Percentiles rank a stretch among this genome's conserved stretches.
phyloP scores from a whole-genome alignment of 371 early-diverging fungal genomes.

The Coemansia sp. region DNA sequence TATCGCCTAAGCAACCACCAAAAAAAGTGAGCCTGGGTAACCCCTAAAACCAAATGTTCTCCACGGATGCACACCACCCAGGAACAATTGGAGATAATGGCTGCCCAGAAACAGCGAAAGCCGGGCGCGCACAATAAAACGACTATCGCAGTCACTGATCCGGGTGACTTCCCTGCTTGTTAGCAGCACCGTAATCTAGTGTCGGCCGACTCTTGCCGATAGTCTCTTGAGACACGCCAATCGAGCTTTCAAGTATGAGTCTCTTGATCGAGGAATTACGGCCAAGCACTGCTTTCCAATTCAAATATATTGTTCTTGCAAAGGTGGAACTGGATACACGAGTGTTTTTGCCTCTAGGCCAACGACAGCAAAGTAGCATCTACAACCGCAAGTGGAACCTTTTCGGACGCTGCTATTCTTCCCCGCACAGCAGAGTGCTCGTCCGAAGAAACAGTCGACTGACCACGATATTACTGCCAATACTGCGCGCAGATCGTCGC shows the following conservation, averaged over 20 bases:
- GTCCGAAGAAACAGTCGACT: slow-evolving; percentile 2
- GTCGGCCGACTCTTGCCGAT: too few species aligned
- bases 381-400: slow-evolving; percentile 21
- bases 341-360: slow-evolving; percentile 17
- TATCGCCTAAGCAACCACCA: background rate
- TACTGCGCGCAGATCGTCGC: slow-evolving; percentile 21
- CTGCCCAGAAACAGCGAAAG: slow-evolving; percentile 1
- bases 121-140: background rate
- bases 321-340: slow-evolving; percentile 8
- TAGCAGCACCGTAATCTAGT: too few species aligned
- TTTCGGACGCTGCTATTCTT: background rate
- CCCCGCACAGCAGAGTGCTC: slow-evolving; percentile 4
- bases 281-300: background rate
- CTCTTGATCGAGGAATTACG: too few species aligned
- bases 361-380: slow-evolving; percentile 18
- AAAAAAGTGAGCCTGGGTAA: slow-evolving; percentile 10
- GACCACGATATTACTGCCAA: slow-evolving; percentile 17
- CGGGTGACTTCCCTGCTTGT: too few species aligned
- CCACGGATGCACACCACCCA: slow-evolving; percentile 5
- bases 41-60: slow-evolving; percentile 7
- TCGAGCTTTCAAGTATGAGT: too few species aligned
- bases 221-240: too few species aligned
- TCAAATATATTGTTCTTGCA: too few species aligned
- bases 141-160: too few species aligned
- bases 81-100: background rate